phyloP scores from a whole-genome alignment of 371 early-diverging fungal species.

The Actinomortierella ambigua region DNA sequence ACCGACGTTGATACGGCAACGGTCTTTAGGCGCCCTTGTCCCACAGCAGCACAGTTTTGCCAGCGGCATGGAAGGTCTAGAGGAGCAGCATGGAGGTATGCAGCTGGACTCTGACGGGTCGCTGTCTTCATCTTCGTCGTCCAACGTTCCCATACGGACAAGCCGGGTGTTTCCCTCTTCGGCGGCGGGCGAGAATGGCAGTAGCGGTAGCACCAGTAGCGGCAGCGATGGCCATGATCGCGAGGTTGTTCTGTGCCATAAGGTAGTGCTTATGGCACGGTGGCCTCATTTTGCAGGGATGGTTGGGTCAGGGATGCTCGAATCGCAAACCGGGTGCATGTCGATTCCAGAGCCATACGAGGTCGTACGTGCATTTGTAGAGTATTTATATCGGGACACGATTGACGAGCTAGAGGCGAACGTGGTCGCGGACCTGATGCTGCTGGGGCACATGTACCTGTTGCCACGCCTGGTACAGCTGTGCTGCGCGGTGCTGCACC shows the following conservation, averaged over 20 bases:
- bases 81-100: no score
- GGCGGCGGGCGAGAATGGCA: no score
- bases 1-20: no score
- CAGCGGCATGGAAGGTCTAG: no score
- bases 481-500: constrained; percentile 57
- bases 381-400: constrained; percentile 66
- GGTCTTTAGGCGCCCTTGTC: no score
- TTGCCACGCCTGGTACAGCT: constrained; percentile 60
- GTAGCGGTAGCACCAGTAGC: no score
- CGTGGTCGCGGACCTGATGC: constrained; percentile 62
- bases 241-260: constrained; percentile 45
- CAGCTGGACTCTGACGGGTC: no score
- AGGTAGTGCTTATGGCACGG: constrained; percentile 60
- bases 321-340: constrained; percentile 51
- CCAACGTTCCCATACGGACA: no score
- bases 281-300: constrained; percentile 71
- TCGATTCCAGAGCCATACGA: constrained; percentile 57
- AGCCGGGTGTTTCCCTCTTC: constrained; percentile 47
- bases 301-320: constrained; percentile 57
- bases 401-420: constrained; percentile 51
- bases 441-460: constrained; percentile 66
- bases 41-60: no score
- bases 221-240: no score
- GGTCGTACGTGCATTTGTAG: constrained; percentile 58
- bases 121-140: no score